These are phyloP conservation scores for Polygonum maritimum DNA, from an alignment of 148 eudicot genomes.

Conservation along the genomic window DNA sequence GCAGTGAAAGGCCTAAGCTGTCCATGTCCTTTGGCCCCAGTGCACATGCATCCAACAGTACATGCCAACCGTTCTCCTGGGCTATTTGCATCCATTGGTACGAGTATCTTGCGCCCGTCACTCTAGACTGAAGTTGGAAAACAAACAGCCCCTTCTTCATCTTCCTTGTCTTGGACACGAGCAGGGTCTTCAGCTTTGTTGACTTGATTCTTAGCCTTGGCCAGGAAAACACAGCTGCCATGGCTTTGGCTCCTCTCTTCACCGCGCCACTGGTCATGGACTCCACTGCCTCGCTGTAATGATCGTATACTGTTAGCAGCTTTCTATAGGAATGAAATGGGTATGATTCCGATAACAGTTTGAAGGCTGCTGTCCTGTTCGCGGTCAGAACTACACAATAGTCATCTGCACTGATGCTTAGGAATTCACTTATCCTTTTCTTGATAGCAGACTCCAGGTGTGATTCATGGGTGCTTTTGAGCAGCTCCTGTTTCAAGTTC, in stretches of 20 bases:
- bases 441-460: conserved; percentile 53
- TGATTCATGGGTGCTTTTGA: conserved; percentile 45
- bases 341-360: conserved; percentile 71
- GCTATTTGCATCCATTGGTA: conserved; percentile 94
- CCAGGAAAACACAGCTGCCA: conserved; percentile 80
- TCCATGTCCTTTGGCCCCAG: conserved; percentile 92
- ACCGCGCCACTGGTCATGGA: conserved; percentile 44
- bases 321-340: conserved; percentile 61
- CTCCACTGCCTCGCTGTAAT: conserved; percentile 69
- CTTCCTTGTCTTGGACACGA: conserved; percentile 49
- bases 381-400: conserved; percentile 74
- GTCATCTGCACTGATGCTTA: conserved; percentile 57
- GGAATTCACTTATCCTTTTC: conserved; percentile 59
- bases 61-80: conserved; percentile 93
- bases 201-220: conserved; percentile 70
- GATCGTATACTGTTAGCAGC: conserved; percentile 75
- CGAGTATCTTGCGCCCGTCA: conserved; percentile 79
- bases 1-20: conserved; percentile 75
- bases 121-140: conserved; percentile 78
- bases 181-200: conserved; percentile 41
- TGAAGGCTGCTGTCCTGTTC: conserved; percentile 85
- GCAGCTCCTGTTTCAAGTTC: conserved; percentile 54
- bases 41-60: conserved; percentile 87
- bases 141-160: conserved; percentile 58
- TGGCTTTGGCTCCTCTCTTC: conserved; percentile 56